Conservation (phyloP, 148 eudicot genomes). For the Chenopodium quinoa region DNA sequence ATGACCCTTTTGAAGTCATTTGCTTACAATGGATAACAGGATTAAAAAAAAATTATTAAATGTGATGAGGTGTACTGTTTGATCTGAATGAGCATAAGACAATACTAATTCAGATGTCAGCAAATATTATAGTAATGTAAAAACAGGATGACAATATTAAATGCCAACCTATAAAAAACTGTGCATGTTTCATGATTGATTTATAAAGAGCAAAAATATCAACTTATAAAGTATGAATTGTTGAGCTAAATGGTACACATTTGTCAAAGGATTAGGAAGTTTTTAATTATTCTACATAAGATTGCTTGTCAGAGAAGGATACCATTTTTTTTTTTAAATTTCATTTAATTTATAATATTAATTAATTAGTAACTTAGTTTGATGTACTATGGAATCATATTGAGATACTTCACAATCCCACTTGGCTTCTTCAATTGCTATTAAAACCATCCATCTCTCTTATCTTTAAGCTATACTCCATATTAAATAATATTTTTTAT, state of each 20-base stretch:
- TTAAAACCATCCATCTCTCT: too few species aligned
- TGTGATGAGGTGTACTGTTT: background rate
- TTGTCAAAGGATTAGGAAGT: constrained; percentile 32
- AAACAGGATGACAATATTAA: constrained; percentile 7
- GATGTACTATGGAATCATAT: constrained; percentile 4
- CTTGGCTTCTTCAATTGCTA: background rate
- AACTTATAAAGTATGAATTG: constrained; percentile 14
- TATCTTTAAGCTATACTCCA: too few species aligned
- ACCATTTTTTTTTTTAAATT: background rate
- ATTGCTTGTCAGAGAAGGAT: constrained; percentile 32
- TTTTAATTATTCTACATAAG: constrained; percentile 6
- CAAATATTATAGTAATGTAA: background rate
- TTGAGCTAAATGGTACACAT: constrained; percentile 23
- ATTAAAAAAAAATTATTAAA: background rate
- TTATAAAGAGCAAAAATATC: constrained; percentile 8
- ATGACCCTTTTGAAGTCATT: constrained; percentile 28
- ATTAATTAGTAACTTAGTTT: background rate
- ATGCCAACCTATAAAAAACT: constrained; percentile 7
- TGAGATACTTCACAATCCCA: background rate
- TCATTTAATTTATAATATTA: background rate
- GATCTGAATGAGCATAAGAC: constrained; percentile 19
- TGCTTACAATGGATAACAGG: constrained; percentile 20
- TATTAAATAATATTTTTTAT: too few species aligned
- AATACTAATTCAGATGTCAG: constrained; percentile 21
- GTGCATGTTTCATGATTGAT: constrained; percentile 33